Percentiles rank a stretch among this genome's conserved stretches.
phyloP scores from a whole-genome alignment of 495 filamentous ascomycete species.

The Rostrohypoxylon terebratum region DNA sequence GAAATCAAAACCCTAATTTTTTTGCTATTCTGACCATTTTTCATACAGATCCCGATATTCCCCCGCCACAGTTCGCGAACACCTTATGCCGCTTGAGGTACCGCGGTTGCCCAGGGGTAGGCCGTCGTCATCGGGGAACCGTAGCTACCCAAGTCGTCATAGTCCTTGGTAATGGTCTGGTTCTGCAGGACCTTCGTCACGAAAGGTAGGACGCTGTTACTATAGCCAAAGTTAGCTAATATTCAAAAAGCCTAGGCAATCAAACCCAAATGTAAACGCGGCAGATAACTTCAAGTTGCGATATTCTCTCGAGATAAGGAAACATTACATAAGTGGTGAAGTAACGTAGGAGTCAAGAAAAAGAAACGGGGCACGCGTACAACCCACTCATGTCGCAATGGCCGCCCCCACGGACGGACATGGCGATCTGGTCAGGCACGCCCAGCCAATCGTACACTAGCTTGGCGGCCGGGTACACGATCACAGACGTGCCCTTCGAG shows the following conservation, averaged over 20 bases:
- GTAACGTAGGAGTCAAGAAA: background rate
- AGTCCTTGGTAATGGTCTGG: slow-evolving; percentile 60
- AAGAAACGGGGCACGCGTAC: slow-evolving; percentile 47
- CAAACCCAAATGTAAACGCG: background rate
- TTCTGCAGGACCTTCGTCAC: slow-evolving; percentile 63
- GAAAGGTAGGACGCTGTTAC: slow-evolving; percentile 62
- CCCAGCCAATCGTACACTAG: slow-evolving; percentile 65
- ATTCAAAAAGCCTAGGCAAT: background rate
- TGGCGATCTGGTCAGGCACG: slow-evolving; percentile 59
- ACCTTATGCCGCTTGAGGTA: slow-evolving; percentile 48
- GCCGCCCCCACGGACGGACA: slow-evolving; percentile 61
- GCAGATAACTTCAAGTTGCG: background rate
- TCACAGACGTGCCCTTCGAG: slow-evolving; percentile 62
- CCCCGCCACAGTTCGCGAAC: background rate
- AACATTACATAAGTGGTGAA: background rate
- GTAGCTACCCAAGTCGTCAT: slow-evolving; percentile 58
- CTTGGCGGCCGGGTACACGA: slow-evolving; percentile 65
- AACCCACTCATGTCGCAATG: slow-evolving; percentile 65
- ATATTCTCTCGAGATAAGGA: background rate
- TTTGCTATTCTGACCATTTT: slow-evolving; percentile 12
- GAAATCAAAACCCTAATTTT: background rate
- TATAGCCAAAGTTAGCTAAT: slow-evolving; percentile 44
- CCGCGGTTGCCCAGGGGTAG: slow-evolving; percentile 60
- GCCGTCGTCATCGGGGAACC: slow-evolving; percentile 61
- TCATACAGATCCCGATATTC: background rate